These are phyloP conservation scores for Vachellia collinsii DNA, from an alignment of 306 rosid genomes.

Conservation along the genomic window DNA sequence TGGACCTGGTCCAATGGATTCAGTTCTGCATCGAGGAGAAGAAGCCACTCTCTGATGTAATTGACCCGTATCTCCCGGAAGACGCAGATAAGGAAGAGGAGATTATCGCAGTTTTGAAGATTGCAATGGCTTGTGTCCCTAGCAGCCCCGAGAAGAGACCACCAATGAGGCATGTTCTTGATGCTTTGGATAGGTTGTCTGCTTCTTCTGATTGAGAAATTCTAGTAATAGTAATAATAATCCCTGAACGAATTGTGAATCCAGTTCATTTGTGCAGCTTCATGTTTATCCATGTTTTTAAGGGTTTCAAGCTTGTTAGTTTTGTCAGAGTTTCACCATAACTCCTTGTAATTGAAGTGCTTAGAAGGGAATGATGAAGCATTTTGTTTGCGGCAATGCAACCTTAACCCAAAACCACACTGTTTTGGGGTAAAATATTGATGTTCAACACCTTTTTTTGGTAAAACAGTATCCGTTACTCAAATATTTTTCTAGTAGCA, in stretches of 20 bases:
- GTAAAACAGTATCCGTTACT: too few relatives aligned
- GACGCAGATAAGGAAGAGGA: constrained; percentile 81
- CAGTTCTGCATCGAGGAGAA: constrained; percentile 93
- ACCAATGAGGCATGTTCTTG: constrained; percentile 80
- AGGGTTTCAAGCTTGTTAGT: constrained; percentile 34
- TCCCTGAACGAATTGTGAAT: constrained; percentile 32
- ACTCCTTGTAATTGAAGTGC: constrained; percentile 39
- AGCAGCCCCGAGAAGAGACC: constrained; percentile 90
- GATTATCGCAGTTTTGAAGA: constrained; percentile 81
- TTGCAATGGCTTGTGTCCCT: constrained; percentile 89
- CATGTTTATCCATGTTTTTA: constrained; percentile 22
- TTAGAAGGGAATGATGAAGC: constrained; percentile 33
- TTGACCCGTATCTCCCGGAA: constrained; percentile 71
- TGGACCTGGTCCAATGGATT: constrained; percentile 95
- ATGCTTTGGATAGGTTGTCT: constrained; percentile 74
- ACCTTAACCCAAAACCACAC: neutral
- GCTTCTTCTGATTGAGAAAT: constrained; percentile 56
- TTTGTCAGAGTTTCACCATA: constrained; percentile 34
- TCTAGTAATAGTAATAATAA: constrained; percentile 3
- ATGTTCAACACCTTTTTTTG: too few relatives aligned
- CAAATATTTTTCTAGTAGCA: too few relatives aligned
- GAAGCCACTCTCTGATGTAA: constrained; percentile 82
- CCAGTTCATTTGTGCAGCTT: constrained; percentile 45
- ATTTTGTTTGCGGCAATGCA: constrained; percentile 35
- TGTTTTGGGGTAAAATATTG: too few relatives aligned